A percentile compares a stretch with the other conserved stretches of the same genome.
These are phyloP conservation scores for Phytophthora boehmeriae DNA, from an alignment of 352 stramenopile species.

Conservation along the genomic window DNA sequence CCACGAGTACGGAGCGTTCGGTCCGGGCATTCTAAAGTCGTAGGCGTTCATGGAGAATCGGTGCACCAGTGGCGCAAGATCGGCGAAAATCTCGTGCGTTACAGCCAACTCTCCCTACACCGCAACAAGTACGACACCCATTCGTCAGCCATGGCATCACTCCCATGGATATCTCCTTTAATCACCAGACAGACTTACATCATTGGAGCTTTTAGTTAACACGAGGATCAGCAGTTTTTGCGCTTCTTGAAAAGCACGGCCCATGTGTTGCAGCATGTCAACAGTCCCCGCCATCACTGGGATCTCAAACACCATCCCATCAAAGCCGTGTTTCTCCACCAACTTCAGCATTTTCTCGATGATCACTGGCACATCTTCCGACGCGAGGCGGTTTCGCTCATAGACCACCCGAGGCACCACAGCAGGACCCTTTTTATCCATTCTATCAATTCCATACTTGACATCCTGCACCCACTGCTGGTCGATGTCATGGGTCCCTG, in stretches of 20 bases:
- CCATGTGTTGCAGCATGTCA: conserved; percentile 65
- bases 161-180: not conserved
- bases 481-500: conserved; percentile 77
- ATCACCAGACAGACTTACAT: conserved; percentile 34
- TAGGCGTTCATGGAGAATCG: conserved; percentile 88
- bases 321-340: conserved; percentile 47
- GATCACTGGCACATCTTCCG: conserved; percentile 60
- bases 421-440: conserved; percentile 29
- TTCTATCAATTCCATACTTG: conserved; percentile 29
- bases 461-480: conserved; percentile 56
- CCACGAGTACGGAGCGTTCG: conserved; percentile 75
- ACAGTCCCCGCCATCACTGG: conserved; percentile 62
- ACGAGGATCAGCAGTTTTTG: conserved; percentile 72
- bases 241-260: conserved; percentile 47
- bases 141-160: conserved; percentile 1
- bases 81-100: conserved; percentile 57
- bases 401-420: conserved; percentile 83
- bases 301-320: conserved; percentile 84
- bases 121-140: not conserved
- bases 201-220: conserved; percentile 57
- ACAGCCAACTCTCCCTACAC: conserved; percentile 56
- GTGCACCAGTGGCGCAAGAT: conserved; percentile 68
- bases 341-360: conserved; percentile 54
- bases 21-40: conserved; percentile 64
- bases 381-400: conserved; percentile 67